Percentiles rank a stretch among this genome's conserved stretches.
phyloP scores from a whole-genome alignment of 78 protist species.

The Protostelium mycophagum region DNA sequence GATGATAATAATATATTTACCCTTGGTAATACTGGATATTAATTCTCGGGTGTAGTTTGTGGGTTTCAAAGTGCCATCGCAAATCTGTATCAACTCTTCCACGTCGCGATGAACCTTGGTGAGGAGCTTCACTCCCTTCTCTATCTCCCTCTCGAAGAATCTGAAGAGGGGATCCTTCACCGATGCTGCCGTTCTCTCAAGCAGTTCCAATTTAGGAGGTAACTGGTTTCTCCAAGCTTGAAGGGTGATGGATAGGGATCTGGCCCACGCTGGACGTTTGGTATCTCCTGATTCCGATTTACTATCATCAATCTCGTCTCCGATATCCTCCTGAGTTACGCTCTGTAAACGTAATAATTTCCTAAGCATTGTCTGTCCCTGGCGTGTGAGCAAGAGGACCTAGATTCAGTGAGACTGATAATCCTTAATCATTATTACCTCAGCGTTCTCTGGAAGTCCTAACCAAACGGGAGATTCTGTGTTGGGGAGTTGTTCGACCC shows the following conservation, averaged over 20 bases:
- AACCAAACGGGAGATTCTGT: slow-evolving; percentile 81
- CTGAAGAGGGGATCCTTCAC: slow-evolving; percentile 79
- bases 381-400: neutral
- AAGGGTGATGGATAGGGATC: neutral
- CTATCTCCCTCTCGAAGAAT: slow-evolving; percentile 76
- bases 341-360: neutral
- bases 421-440: no score
- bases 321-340: neutral
- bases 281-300: slow-evolving; percentile 30
- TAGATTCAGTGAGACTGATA: no score
- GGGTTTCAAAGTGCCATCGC: slow-evolving; percentile 58
- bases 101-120: slow-evolving; percentile 64
- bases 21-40: slow-evolving; percentile 42
- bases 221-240: slow-evolving; percentile 34
- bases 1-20: neutral
- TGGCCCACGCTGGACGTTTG: neutral
- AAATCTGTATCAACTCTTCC: slow-evolving; percentile 7
- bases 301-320: slow-evolving; percentile 12
- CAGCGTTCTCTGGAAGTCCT: slow-evolving; percentile 84
- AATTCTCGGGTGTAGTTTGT: slow-evolving; percentile 68
- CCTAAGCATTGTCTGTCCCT: neutral
- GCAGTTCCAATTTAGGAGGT: slow-evolving; percentile 36
- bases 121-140: slow-evolving; percentile 58
- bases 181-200: slow-evolving; percentile 54
- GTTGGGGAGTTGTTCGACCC: slow-evolving; percentile 69